Evolutionary conservation across 2,329 filamentous ascomycete species (phyloP).

Genomic region (Cytospora chrysosperma): DNA sequence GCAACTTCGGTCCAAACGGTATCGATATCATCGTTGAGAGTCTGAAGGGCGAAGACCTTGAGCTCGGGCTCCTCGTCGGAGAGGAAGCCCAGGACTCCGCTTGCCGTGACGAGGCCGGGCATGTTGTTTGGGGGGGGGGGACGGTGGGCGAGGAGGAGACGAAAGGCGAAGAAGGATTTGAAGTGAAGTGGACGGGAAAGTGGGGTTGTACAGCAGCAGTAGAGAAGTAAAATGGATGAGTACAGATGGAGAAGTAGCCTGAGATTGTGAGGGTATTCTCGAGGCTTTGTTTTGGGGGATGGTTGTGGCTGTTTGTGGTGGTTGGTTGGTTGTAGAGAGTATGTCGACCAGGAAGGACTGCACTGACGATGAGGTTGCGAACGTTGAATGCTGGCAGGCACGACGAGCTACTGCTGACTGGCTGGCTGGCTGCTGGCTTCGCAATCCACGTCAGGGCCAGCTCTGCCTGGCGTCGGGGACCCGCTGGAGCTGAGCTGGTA

Average conservation of each 20-base stretch:
- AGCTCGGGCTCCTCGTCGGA: slow-evolving; percentile 92
- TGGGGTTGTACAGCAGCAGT: not conserved
- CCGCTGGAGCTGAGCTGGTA: not conserved
- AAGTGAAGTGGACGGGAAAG: not conserved
- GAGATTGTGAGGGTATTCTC: not conserved
- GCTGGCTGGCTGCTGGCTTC: slow-evolving; percentile 18
- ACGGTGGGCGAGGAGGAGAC: slow-evolving; percentile 6
- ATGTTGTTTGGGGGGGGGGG: slow-evolving; percentile 49
- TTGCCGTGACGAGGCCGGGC: slow-evolving; percentile 92
- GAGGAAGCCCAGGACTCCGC: slow-evolving; percentile 91
- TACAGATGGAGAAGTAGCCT: not conserved
- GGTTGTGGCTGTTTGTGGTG: not conserved
- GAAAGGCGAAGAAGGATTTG: slow-evolving; percentile 18
- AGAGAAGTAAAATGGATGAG: not conserved
- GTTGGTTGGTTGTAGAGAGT: not conserved
- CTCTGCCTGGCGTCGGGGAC: slow-evolving; percentile 35
- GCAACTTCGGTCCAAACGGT: slow-evolving; percentile 98
- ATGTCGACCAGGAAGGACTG: not conserved
- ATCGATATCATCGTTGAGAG: slow-evolving; percentile 94
- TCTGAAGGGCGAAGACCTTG: slow-evolving; percentile 91
- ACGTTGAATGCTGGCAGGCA: slow-evolving; percentile 26
- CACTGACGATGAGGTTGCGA: not conserved
- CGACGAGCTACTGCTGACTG: slow-evolving; percentile 26
- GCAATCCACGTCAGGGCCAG: slow-evolving; percentile 48
- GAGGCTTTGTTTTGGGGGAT: not conserved